These are phyloP conservation scores for Camellia oleifera DNA, from an alignment of 179 eudicot genomes.

Conservation along the genomic window DNA sequence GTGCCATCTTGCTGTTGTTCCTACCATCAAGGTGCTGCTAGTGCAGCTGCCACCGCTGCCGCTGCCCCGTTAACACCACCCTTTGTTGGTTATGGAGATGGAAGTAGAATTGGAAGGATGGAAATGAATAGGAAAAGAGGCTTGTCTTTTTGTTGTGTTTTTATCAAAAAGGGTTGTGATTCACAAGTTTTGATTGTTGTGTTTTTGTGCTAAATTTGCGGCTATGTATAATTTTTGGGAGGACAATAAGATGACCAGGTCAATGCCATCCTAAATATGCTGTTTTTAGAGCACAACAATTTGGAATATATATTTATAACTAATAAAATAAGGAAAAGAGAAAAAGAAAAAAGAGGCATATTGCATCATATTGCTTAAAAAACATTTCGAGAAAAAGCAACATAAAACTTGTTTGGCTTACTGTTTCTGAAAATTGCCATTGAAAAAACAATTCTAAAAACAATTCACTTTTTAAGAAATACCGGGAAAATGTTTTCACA, in stretches of 20 bases:
- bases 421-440: too few species aligned
- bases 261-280: neutral
- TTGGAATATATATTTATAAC: neutral
- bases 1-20: conserved; percentile 13
- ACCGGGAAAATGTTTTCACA: too few species aligned
- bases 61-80: neutral
- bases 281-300: neutral
- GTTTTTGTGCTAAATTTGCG: neutral
- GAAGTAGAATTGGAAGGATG: neutral
- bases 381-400: too few species aligned
- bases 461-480: too few species aligned
- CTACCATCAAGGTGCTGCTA: conserved; percentile 8
- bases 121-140: neutral
- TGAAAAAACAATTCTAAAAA: too few species aligned
- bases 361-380: too few species aligned
- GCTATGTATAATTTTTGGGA: conserved; percentile 7
- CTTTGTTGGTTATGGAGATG: conserved; percentile 1
- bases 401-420: too few species aligned
- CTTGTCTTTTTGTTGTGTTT: conserved; percentile 1
- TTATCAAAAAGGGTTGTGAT: conserved; percentile 16
- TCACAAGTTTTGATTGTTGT: neutral
- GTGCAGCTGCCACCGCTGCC: neutral
- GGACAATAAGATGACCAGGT: neutral
- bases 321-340: neutral
- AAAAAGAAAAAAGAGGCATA: too few species aligned